These are phyloP conservation scores for Coniella lustricola DNA, from an alignment of 2,329 filamentous ascomycete species.

Conservation along the genomic window DNA sequence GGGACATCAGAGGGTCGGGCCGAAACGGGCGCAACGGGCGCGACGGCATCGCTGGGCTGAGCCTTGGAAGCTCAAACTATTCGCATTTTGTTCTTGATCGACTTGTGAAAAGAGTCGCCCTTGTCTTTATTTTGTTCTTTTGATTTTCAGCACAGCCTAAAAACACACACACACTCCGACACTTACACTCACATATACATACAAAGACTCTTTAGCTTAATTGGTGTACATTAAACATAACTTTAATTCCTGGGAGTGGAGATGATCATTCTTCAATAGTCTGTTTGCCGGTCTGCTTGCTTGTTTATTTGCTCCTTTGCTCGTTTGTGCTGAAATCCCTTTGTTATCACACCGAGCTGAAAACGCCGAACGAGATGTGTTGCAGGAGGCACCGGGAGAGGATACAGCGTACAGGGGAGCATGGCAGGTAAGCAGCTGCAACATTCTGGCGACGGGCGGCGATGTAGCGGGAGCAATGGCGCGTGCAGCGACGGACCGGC, in stretches of 20 bases:
- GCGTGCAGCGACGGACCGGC: background rate
- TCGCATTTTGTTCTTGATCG: background rate
- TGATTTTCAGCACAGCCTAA: no score
- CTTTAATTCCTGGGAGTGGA: conserved; percentile 3
- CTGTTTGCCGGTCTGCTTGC: no score
- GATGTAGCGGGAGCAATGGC: background rate
- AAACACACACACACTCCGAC: no score
- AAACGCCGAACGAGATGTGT: no score
- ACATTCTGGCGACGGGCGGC: background rate
- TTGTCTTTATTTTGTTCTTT: background rate
- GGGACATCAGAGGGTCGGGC: background rate
- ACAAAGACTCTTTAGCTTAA: conserved; percentile 1
- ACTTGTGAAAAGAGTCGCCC: background rate
- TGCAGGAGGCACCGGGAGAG: background rate
- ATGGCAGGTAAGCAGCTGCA: no score
- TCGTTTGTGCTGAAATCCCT: no score
- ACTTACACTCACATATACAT: no score
- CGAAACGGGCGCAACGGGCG: background rate
- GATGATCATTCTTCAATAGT: background rate
- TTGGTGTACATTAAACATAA: conserved; percentile 4
- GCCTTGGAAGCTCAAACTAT: background rate
- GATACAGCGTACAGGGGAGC: no score
- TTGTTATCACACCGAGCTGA: no score
- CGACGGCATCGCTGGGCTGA: background rate
- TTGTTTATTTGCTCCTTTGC: no score